These are phyloP conservation scores for Plantago major DNA, from an alignment of 257 asterid species.

Conservation along the genomic window DNA sequence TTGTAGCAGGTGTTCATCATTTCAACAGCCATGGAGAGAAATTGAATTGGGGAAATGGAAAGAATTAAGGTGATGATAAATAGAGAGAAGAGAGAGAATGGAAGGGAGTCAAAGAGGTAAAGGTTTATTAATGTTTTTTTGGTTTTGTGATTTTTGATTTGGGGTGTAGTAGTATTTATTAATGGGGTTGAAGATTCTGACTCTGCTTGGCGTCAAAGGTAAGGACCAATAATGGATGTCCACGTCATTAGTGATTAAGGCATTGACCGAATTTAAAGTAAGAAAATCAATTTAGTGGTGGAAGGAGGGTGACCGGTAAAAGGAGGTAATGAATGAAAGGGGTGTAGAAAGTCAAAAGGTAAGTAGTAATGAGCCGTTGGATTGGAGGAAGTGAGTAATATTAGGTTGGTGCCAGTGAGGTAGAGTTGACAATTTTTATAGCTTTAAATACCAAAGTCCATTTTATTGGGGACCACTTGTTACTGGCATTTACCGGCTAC, in stretches of 20 bases:
- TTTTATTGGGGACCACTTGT: conserved; percentile 22
- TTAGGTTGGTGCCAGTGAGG: conserved; percentile 44
- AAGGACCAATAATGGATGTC: conserved; percentile 18
- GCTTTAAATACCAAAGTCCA: conserved; percentile 29
- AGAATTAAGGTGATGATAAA: conserved; percentile 19
- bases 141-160: conserved; percentile 7
- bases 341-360: conserved; percentile 57
- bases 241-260: conserved; percentile 29
- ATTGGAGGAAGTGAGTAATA: conserved; percentile 20
- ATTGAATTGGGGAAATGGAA: background rate
- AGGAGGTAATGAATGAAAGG: conserved; percentile 12
- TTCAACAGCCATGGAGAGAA: conserved; percentile 54
- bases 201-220: conserved; percentile 36
- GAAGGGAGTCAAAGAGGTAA: conserved; percentile 49
- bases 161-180: conserved; percentile 11
- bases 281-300: conserved; percentile 14
- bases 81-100: no score
- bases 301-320: background rate
- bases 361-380: conserved; percentile 60
- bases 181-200: conserved; percentile 29
- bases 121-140: conserved; percentile 12
- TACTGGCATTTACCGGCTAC: conserved; percentile 12
- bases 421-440: conserved; percentile 33
- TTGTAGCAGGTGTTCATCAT: conserved; percentile 46
- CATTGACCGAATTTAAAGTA: conserved; percentile 35